Evolutionary conservation across 2,329 filamentous ascomycete species (phyloP), one percentile per base, ranked within the genome.

Genomic region (Fusarium pilosicola): DNA sequence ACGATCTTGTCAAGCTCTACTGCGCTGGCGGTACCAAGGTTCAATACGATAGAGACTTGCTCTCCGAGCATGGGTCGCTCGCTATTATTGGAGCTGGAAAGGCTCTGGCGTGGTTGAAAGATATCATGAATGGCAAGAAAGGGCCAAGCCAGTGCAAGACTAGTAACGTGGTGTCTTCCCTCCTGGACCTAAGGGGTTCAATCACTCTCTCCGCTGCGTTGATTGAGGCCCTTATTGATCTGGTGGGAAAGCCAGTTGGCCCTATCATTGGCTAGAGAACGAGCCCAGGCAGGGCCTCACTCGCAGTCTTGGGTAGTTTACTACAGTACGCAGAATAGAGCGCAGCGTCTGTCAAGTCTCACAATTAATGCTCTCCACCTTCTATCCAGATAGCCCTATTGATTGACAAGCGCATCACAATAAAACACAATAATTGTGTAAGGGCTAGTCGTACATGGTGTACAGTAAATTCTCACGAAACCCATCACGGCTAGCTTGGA

Each of bases 261-360:
- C 46, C 46, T n/a, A 30, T 49, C 5, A 30, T 49, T 17, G 46
- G 46, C 5, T 49, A 49, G 46, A 13, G 22, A 30, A 5, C 7
- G 3, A 12, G 3, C 7, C 14, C 14, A n/a, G 20, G 3, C 20
- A 13, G 20, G 3, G 20, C 18, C 10, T 49, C 28, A n/a, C 3
- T 12, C 10, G 4, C 1, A 20, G 6, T 26, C 5, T 10, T 9
- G 12, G 9, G 4, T 11, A 22, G 44, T 46, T 6, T 30, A 22
- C 5, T 13, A 45, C 7, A 45, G 17, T 26, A 45, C 18, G 4
- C 1, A 0, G 18, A 4, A 11, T 5, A 14, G 3, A 11, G 4
- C 7, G 9, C 9, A 15, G 20, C 14, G 45, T 12, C 20, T 17
- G 7, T 8, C 0, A 12, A 11, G 6, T n/a, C 20, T 48, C 10